Base-by-base conservation (phyloP, 805 yeast genomes). In the Zygoascus ofunaensis region DNA sequence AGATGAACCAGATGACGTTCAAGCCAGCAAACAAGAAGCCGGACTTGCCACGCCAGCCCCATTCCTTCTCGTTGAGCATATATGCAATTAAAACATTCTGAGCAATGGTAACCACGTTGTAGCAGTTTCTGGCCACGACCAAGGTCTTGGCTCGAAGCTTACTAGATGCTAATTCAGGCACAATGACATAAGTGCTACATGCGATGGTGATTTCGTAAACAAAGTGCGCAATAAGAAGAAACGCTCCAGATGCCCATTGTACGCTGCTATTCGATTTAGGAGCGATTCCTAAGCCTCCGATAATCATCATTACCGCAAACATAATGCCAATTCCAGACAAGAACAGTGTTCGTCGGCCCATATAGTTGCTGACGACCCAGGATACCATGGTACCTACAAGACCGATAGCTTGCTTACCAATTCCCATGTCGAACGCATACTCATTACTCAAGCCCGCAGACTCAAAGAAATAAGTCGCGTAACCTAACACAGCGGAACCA, bases 371-470 rank as follows among this genome's bases (percentile, higher is more conserved):
- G 24, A 42, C 14, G 40, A 45, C 43, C 58, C 59, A 48, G 4
- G 58, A 48, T n/a, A 39, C n/a, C 17, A 46, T 22, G 22, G 73
- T 65, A 37, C 77, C 77, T 26, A 68, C 47, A 39, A 71, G 55
- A 30, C 76, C 79, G 43, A 74, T 58, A 41, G 60, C 63, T 50
- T 72, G 72, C 50, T 68, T 72, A 45, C 72, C 64, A 46, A 74
- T 66, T 36, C 63, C 55, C 49, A 74, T 67, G 24, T 69, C 67
- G 58, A 73, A 75, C 2, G 78, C 42, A 37, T 51, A 40, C 5
- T 32, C 12, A 30, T 37, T 22, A 10, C 41, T 30, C 26, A 51
- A 43, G 2, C 61, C 59, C 19, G 79, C 78, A 51, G 71, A 71
- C 40, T 55, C 57, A 50, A 70, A 73, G 58, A 75, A 75, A 51